These are phyloP conservation scores for Ochromonas danica DNA, from an alignment of 108 stramenopile genomes.

Conservation along the genomic window DNA sequence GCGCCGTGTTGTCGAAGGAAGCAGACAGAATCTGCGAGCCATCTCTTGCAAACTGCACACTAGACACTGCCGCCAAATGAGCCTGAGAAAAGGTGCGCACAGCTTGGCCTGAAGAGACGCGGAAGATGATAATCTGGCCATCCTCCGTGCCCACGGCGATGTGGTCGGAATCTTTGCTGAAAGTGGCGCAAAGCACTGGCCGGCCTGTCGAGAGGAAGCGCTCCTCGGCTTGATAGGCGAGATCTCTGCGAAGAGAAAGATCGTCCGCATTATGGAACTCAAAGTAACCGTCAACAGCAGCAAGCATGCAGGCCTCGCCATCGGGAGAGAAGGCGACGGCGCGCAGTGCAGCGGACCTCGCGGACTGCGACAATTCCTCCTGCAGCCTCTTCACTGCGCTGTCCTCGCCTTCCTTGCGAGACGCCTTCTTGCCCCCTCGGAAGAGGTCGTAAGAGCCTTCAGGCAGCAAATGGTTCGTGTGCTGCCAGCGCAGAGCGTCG, in stretches of 20 bases:
- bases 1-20: slow-evolving; percentile 53
- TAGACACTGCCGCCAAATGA: slow-evolving; percentile 42
- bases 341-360: neutral
- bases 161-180: slow-evolving; percentile 76
- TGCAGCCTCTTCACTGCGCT: neutral
- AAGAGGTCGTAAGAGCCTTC: slow-evolving; percentile 50
- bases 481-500: neutral
- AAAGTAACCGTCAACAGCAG: slow-evolving; percentile 83
- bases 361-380: neutral
- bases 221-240: slow-evolving; percentile 64
- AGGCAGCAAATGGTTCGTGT: slow-evolving; percentile 17
- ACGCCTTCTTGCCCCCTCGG: slow-evolving; percentile 44
- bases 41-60: slow-evolving; percentile 23
- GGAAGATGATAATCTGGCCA: slow-evolving; percentile 77
- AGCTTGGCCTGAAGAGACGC: slow-evolving; percentile 69
- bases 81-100: slow-evolving; percentile 67
- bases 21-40: slow-evolving; percentile 42
- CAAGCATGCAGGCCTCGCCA: slow-evolving; percentile 70
- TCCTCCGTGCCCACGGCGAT: slow-evolving; percentile 71
- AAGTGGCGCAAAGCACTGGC: slow-evolving; percentile 66
- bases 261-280: slow-evolving; percentile 80
- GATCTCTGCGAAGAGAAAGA: slow-evolving; percentile 54
- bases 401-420: neutral
- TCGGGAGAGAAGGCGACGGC: slow-evolving; percentile 72
- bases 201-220: slow-evolving; percentile 83